Conservation (phyloP, 192 early-diverging fungal genomes). For the Rhizophagus sp. region DNA sequence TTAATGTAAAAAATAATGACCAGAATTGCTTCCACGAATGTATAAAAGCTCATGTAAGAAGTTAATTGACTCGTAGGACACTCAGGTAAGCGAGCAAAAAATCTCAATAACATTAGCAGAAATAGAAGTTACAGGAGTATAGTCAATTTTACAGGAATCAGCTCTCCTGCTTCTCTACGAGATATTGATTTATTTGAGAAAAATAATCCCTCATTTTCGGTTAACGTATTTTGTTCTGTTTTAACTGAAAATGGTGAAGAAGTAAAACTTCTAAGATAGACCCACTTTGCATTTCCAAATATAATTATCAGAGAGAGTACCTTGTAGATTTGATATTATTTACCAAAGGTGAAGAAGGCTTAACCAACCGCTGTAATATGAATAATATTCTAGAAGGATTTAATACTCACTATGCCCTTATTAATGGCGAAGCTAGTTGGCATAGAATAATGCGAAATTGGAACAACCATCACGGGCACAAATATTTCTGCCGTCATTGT, state of each 20-base stretch:
- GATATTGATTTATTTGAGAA: slow-evolving; percentile 11
- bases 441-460: slow-evolving; percentile 10
- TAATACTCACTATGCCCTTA: slow-evolving; percentile 8
- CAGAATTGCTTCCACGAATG: background rate
- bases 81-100: background rate
- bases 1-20: slow-evolving; percentile 6
- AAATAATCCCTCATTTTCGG: background rate
- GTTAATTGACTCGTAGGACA: background rate
- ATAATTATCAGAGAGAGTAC: slow-evolving; percentile 6
- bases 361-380: background rate
- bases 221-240: background rate
- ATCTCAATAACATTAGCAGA: slow-evolving; percentile 9
- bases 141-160: slow-evolving; percentile 5
- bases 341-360: slow-evolving; percentile 9
- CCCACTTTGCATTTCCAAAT: background rate
- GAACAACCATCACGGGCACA: background rate
- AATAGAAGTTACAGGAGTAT: background rate
- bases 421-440: background rate
- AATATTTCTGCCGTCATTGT: slow-evolving; percentile 14
- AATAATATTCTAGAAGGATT: slow-evolving; percentile 3
- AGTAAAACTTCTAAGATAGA: slow-evolving; percentile 5
- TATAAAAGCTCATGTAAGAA: background rate
- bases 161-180: slow-evolving; percentile 4
- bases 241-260: background rate
- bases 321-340: slow-evolving; percentile 11